Evolutionary conservation across 2,329 filamentous ascomycete genomes (phyloP), one percentile per base, ranked within the genome.

Genomic region (Stachybotrys chartarum): DNA sequence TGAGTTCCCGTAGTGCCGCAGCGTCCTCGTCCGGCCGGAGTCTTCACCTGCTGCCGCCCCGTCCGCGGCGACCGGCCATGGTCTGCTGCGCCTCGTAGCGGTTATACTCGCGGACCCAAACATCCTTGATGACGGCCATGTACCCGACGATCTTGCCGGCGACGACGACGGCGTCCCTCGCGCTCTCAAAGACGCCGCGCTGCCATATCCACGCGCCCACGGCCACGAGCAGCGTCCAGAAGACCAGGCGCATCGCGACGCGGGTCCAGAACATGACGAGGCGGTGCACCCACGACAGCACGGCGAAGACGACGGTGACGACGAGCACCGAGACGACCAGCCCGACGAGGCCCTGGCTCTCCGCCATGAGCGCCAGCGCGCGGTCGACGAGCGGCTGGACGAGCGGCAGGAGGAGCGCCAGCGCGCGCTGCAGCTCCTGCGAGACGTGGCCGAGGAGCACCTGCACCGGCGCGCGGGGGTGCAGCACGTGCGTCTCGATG

Each of bases 191-290:
- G 16, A 86, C 67, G 0, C 91, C 86, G 3, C 90, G 75, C 65
- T 85, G 84, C 69, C 80, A 87, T 4, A 87, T 75, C 57, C 79
- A 77, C 17, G 84, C 74, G 0, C 77, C 76, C 0, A 84, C 47
- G 0, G 78, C 75, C 5, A 78, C 72, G 3, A 92, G 61, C 2
- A 74, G 68, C 1, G 79, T 80, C 83, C 85, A 94, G 59, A 91
- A 83, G 1, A 81, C 68, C 47, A 91, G 61, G 30, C 80, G 74
- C 59, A 90, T 69, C 11, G 78, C 77, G 55, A 96, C 66, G n/a
- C 81, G 76, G 53, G 91, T 82, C 84, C 90, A 91, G 75, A 86
- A 95, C 66, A 91, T 75, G 56, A 96, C 77, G 18, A 90, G 73
- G 57, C 90, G 82, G 58, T 85, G 84, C 17, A 91, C 75, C 74